A percentile compares a stretch with the other conserved stretches of the same genome.
Evolutionary conservation across 495 filamentous ascomycete species (phyloP).

Genomic region (Hyaloscypha hepaticicola): DNA sequence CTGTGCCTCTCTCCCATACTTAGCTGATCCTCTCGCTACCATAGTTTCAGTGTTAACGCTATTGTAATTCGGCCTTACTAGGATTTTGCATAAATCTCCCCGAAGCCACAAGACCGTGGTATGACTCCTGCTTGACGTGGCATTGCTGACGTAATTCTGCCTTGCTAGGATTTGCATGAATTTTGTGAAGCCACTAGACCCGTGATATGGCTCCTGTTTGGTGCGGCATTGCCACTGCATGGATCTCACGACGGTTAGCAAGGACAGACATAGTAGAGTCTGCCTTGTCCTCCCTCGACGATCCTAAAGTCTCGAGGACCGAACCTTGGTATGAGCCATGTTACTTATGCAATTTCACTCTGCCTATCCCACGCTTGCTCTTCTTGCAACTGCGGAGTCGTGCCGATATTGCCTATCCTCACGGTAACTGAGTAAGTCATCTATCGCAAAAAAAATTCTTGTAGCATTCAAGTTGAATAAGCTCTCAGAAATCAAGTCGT

Average conservation of each 20-base stretch:
- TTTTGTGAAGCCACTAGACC: conserved; percentile 3
- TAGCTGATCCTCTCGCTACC: conserved; percentile 6
- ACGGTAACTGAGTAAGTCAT: background rate
- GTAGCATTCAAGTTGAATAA: background rate
- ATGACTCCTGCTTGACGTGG: conserved; percentile 4
- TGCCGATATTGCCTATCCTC: conserved; percentile 4
- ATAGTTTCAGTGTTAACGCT: conserved; percentile 6
- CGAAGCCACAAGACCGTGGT: conserved; percentile 2
- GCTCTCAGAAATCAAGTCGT: conserved; percentile 1
- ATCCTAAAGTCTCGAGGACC: conserved; percentile 5
- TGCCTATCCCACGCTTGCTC: background rate
- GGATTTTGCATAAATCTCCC: conserved; percentile 6
- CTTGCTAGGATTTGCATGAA: conserved; percentile 8
- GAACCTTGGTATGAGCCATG: background rate
- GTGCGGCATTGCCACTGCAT: conserved; percentile 2
- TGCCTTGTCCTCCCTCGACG: conserved; percentile 4
- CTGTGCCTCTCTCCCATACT: conserved; percentile 1
- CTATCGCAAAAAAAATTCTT: conserved; percentile 1
- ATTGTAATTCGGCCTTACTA: conserved; percentile 2
- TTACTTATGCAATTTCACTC: conserved; percentile 8
- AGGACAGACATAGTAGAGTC: conserved; percentile 7
- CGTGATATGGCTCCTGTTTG: conserved; percentile 1
- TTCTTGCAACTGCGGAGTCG: conserved; percentile 1
- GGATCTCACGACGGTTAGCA: conserved; percentile 4
- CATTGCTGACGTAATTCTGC: background rate